Base-by-base conservation (phyloP, 441 rosid genomes). In the Gossypium davidsonii region DNA sequence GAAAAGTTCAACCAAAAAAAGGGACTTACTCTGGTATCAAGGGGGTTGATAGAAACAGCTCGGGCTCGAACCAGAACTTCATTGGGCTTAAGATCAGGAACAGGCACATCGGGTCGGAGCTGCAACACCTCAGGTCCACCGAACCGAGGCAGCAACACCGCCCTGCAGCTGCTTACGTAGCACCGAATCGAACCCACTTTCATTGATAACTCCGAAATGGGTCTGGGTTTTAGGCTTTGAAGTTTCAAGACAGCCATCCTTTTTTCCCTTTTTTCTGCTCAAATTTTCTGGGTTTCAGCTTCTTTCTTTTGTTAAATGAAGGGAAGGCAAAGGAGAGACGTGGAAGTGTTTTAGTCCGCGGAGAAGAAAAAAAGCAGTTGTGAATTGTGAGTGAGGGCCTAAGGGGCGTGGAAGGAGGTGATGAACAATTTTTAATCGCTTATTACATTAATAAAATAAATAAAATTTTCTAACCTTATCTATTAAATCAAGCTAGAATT, bases 21-120 rank as follows among this genome's bases (percentile, higher is more conserved):
- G 17, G 8, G 44, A 81, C 96, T 86, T 72, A 92, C 99, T 83
- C 97, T 83, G 60, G 91, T 88, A 78, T 94, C 96, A 26, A 94
- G 98, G 44, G 97, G 99, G 74, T 94, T 94, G 81, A 94, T 57
- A 15, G 99, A 89, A 15, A 91, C 98, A 78, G 99, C 99, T 23
- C 87, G 90, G 1, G 96, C 83, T 8, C 94, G 88, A 48, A 94
- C 98, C 20, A 92, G 93, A 21, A 94, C 91, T 84, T 94, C 92
- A 66, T 83, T 83, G 23, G 90, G 85, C 76, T 88, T 88, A 15
- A 94, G 90, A 74, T 85, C 85, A 61, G 99, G 98, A 56, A 94
- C 92, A 28, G 80, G 85, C 8, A 91, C 93, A 78, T 88, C 80
- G 51, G 81, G 81, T 37, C 97, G 89, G 77, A 92, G 85, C 87